These are phyloP conservation scores for Naegleria fowleri DNA, from an alignment of 208 protist species.

Conservation along the genomic window DNA sequence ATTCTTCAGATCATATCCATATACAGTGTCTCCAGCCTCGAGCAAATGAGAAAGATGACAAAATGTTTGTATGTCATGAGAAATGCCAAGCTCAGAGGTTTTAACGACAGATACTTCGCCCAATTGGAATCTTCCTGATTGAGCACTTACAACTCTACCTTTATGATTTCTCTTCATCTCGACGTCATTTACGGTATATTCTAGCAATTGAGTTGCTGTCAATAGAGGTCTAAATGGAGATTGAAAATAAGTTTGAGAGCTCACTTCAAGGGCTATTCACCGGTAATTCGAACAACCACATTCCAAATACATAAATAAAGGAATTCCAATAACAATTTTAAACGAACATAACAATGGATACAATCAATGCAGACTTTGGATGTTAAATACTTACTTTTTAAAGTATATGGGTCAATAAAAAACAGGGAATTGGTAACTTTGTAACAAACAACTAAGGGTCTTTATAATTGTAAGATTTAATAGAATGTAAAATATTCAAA, in stretches of 20 bases:
- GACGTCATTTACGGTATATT: conserved; percentile 18
- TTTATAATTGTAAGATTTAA: not conserved
- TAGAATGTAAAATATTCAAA: not conserved
- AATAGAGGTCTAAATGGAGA: not conserved
- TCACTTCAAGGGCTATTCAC: conserved; percentile 18
- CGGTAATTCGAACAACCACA: too few species aligned
- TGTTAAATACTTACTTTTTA: not conserved
- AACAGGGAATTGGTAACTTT: not conserved
- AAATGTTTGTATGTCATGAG: not conserved
- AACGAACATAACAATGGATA: too few species aligned
- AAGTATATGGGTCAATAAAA: not conserved
- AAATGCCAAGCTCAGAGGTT: not conserved
- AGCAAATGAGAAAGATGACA: not conserved
- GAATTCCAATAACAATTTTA: too few species aligned
- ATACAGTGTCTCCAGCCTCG: not conserved
- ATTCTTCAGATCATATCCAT: conserved; percentile 20
- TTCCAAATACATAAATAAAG: too few species aligned
- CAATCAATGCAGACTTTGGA: too few species aligned
- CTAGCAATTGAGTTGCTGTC: not conserved
- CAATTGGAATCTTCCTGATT: not conserved
- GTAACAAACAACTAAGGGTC: not conserved
- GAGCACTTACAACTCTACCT: not conserved
- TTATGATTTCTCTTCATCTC: not conserved
- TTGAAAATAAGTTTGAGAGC: not conserved
- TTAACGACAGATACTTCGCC: not conserved